These are phyloP conservation scores for Dichomitus squalens DNA, from an alignment of 1,284 basidiomycete genomes.

Conservation along the genomic window DNA sequence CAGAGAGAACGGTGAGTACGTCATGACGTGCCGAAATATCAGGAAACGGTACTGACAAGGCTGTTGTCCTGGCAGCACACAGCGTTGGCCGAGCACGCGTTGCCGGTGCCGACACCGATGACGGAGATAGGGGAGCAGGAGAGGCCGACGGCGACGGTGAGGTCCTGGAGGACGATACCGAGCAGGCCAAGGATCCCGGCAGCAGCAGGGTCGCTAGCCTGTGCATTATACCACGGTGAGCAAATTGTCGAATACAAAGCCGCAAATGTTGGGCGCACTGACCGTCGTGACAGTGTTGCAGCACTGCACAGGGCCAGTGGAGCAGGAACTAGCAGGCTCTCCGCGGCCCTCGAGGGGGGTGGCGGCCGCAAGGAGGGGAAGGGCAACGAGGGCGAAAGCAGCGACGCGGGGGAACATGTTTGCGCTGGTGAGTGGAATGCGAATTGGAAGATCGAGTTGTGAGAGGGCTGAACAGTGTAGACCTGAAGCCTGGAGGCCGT, in stretches of 20 bases:
- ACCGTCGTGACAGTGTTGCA: slow-evolving; percentile 28
- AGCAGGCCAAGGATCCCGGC: slow-evolving; percentile 17
- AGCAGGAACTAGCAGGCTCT: slow-evolving; percentile 17
- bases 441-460: not conserved
- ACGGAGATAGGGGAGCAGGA: slow-evolving; percentile 27
- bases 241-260: not conserved
- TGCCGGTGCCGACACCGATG: slow-evolving; percentile 18
- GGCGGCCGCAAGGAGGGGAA: slow-evolving; percentile 33
- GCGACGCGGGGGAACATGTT: slow-evolving; percentile 20
- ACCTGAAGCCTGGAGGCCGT: slow-evolving; percentile 8
- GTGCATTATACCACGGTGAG: not conserved
- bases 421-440: not conserved
- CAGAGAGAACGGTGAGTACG: not conserved
- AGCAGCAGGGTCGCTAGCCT: slow-evolving; percentile 1
- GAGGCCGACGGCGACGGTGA: slow-evolving; percentile 23
- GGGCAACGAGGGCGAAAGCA: slow-evolving; percentile 20
- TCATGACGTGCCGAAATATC: not conserved
- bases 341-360: slow-evolving; percentile 24
- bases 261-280: not conserved
- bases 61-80: slow-evolving; percentile 30
- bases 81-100: slow-evolving; percentile 12
- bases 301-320: slow-evolving; percentile 23
- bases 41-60: slow-evolving; percentile 16
- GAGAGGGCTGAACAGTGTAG: slow-evolving; percentile 3
- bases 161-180: slow-evolving; percentile 22